A percentile compares a stretch with the other conserved stretches of the same genome.
phyloP scores from a whole-genome alignment of 495 filamentous ascomycete genomes.

The Thermochaetoides thermophila region DNA sequence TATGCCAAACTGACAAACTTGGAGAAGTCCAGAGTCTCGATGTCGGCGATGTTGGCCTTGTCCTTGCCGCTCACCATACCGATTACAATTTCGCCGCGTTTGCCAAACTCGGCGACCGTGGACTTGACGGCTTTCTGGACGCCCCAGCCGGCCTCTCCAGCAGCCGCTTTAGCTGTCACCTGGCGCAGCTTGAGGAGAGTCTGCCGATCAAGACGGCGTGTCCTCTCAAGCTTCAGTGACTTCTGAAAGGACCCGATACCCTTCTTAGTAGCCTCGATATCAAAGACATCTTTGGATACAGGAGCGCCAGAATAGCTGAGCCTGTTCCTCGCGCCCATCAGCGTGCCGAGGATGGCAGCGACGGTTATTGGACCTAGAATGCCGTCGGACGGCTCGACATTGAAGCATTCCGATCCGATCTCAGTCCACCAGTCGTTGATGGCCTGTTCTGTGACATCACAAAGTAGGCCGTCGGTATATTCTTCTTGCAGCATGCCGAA shows the following conservation, averaged over 20 bases:
- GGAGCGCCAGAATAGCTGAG: slow-evolving; percentile 66
- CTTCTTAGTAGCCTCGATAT: slow-evolving; percentile 62
- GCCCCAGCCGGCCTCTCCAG: slow-evolving; percentile 52
- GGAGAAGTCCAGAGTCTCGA: slow-evolving; percentile 83
- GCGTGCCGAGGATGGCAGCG: slow-evolving; percentile 69
- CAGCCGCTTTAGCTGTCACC: slow-evolving; percentile 76
- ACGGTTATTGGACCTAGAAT: slow-evolving; percentile 87
- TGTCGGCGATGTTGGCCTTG: slow-evolving; percentile 76
- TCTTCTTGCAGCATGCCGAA: slow-evolving; percentile 80
- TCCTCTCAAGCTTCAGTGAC: slow-evolving; percentile 61
- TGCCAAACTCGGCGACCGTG: slow-evolving; percentile 89
- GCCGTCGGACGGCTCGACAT: slow-evolving; percentile 80
- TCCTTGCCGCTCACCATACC: slow-evolving; percentile 82
- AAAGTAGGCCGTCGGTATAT: slow-evolving; percentile 85
- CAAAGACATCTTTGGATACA: slow-evolving; percentile 84
- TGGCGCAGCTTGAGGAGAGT: slow-evolving; percentile 71
- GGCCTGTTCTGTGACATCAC: slow-evolving; percentile 80
- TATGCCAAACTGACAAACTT: slow-evolving; percentile 60
- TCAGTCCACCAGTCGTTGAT: slow-evolving; percentile 95
- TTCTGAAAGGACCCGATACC: slow-evolving; percentile 85
- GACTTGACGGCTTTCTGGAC: slow-evolving; percentile 86
- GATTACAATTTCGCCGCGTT: slow-evolving; percentile 85
- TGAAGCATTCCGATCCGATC: slow-evolving; percentile 79
- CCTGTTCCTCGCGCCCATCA: slow-evolving; percentile 80
- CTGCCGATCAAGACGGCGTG: slow-evolving; percentile 63